Conservation (phyloP, 2,329 filamentous ascomycete species). For the Trichophyton mentagrophytes region DNA sequence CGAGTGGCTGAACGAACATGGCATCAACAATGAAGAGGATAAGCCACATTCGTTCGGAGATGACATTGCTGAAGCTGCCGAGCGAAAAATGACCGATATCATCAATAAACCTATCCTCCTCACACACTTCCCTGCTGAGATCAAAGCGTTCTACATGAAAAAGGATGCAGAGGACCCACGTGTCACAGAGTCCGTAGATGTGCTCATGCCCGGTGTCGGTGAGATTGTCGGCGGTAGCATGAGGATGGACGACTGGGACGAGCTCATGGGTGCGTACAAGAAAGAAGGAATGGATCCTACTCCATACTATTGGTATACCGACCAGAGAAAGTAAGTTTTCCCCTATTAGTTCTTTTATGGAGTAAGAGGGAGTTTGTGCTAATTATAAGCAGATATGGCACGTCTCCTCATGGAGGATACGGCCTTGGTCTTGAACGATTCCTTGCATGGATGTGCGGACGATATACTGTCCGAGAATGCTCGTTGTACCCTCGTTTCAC, state of each 20-base stretch:
- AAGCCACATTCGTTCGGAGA: conserved; percentile 85
- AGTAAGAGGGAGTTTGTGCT: conserved; percentile 6
- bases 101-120: conserved; percentile 94
- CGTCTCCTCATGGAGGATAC: conserved; percentile 83
- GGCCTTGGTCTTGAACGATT: conserved; percentile 81
- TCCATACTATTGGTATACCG: conserved; percentile 97
- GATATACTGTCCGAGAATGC: conserved; percentile 51
- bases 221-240: conserved; percentile 95
- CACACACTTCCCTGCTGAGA: conserved; percentile 91
- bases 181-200: conserved; percentile 87
- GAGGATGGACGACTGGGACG: conserved; percentile 86
- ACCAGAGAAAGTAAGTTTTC: conserved; percentile 72
- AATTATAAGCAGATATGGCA: conserved; percentile 56
- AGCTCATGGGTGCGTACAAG: conserved; percentile 78
- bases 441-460: conserved; percentile 54
- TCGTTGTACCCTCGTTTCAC: conserved; percentile 41
- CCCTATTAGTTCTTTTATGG: conserved; percentile 4
- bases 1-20: conserved; percentile 78
- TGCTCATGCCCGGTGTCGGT: conserved; percentile 80
- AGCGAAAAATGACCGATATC: conserved; percentile 91
- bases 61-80: conserved; percentile 94
- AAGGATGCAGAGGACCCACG: conserved; percentile 64
- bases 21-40: conserved; percentile 87
- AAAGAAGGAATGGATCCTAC: conserved; percentile 71
- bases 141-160: conserved; percentile 99